A percentile compares a stretch with the other conserved stretches of the same genome.
phyloP scores from a whole-genome alignment of 345 rosid genomes.

The Citrus maxima region DNA sequence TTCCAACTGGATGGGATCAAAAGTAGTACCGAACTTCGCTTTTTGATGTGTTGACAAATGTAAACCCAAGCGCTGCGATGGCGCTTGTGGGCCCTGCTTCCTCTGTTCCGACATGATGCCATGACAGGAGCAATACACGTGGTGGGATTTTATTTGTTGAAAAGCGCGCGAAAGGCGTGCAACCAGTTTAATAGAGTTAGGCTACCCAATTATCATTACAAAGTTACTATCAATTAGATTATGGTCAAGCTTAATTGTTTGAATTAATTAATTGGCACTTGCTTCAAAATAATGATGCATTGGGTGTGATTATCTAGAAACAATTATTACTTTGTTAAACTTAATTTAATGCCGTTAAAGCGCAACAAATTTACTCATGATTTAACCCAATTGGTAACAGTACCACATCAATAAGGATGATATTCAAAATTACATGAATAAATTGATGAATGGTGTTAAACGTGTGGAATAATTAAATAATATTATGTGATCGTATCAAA shows the following conservation, averaged over 20 bases:
- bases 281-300: background rate
- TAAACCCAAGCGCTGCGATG: constrained; percentile 11
- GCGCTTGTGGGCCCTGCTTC: constrained; percentile 38
- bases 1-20: background rate
- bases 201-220: constrained; percentile 17
- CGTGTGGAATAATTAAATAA: too few relatives aligned
- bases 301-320: background rate
- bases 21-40: constrained; percentile 12
- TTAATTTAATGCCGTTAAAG: background rate
- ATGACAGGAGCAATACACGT: constrained; percentile 14
- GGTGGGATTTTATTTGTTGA: constrained; percentile 9
- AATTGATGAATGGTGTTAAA: too few relatives aligned
- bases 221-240: background rate
- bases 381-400: too few relatives aligned
- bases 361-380: too few relatives aligned
- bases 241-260: background rate
- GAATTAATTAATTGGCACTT: background rate
- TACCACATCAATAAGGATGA: too few relatives aligned
- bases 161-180: background rate
- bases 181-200: constrained; percentile 15
- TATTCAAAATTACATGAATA: too few relatives aligned
- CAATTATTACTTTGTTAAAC: background rate
- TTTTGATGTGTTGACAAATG: constrained; percentile 1
- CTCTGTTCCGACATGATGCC: constrained; percentile 29
- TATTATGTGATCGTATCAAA: too few relatives aligned